Conservation (phyloP, 129 eudicot species). For the Flaveria ramosissima region DNA sequence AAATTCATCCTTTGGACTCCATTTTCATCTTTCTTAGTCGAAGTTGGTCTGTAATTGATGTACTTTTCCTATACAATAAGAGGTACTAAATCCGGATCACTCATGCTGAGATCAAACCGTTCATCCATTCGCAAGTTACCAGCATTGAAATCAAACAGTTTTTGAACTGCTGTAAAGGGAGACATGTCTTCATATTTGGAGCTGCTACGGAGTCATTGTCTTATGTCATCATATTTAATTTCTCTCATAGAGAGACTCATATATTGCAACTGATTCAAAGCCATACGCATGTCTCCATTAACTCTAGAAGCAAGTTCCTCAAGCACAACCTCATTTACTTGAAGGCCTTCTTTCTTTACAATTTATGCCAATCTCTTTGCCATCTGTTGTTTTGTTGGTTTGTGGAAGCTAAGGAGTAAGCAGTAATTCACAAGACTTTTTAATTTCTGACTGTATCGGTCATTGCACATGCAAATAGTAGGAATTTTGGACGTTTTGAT, state of each 20-base stretch:
- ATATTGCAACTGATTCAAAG: slow-evolving; percentile 91
- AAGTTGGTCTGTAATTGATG: slow-evolving; percentile 83
- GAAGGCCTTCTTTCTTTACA: slow-evolving; percentile 73
- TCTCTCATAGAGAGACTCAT: slow-evolving; percentile 88
- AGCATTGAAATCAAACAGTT: slow-evolving; percentile 73
- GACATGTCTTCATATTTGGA: slow-evolving; percentile 97
- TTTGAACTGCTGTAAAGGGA: slow-evolving; percentile 94
- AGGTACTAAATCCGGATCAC: slow-evolving; percentile 96
- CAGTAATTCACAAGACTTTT: slow-evolving; percentile 91
- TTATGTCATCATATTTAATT: slow-evolving; percentile 87
- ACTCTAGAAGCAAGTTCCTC: slow-evolving; percentile 95
- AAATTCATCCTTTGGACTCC: slow-evolving; percentile 75
- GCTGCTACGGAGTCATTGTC: slow-evolving; percentile 83
- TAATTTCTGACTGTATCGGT: slow-evolving; percentile 90
- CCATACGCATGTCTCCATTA: slow-evolving; percentile 99
- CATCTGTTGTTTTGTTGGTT: slow-evolving; percentile 99
- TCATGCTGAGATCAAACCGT: slow-evolving; percentile 84
- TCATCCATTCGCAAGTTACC: slow-evolving; percentile 94
- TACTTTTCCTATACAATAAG: slow-evolving; percentile 95
- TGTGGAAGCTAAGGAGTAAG: slow-evolving; percentile 67
- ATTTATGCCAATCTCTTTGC: slow-evolving; percentile 76
- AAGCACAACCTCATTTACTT: slow-evolving; percentile 90
- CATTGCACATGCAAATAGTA: slow-evolving; percentile 91
- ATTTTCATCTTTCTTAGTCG: slow-evolving; percentile 75
- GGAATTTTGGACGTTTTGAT: slow-evolving; percentile 90